Percentiles rank a stretch among this genome's conserved stretches.
phyloP scores from a whole-genome alignment of 331 rosid genomes.

The Arachis monticola region DNA sequence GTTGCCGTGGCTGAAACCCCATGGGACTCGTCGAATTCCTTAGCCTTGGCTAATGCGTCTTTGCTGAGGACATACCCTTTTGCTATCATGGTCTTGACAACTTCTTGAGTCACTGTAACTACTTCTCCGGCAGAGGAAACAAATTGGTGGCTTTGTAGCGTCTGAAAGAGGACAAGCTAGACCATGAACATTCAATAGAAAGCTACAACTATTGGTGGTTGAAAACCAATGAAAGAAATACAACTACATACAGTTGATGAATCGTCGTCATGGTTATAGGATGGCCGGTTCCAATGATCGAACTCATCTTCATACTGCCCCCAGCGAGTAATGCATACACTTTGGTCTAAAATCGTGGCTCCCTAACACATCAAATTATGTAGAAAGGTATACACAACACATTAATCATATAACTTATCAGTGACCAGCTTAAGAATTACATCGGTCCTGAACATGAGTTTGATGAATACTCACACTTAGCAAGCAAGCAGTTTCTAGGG shows the following conservation, averaged over 20 bases:
- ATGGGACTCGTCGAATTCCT: constrained; percentile 72
- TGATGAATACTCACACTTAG: constrained; percentile 75
- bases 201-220: neutral
- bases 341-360: constrained; percentile 88
- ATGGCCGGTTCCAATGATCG: constrained; percentile 68
- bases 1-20: constrained; percentile 72
- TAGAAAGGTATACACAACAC: neutral
- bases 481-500: constrained; percentile 93
- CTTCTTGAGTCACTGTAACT: constrained; percentile 77
- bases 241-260: constrained; percentile 55
- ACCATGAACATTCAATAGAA: neutral
- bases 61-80: constrained; percentile 79
- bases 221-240: neutral
- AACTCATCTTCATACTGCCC: constrained; percentile 71
- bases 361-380: constrained; percentile 59
- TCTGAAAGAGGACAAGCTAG: constrained; percentile 36
- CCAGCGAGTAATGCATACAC: constrained; percentile 92
- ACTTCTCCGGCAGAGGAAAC: constrained; percentile 79
- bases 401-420: neutral
- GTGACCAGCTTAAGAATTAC: neutral
- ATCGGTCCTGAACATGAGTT: constrained; percentile 1
- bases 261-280: constrained; percentile 45
- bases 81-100: constrained; percentile 80
- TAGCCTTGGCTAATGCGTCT: constrained; percentile 79
- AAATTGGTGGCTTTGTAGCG: constrained; percentile 53